A percentile compares a stretch with the other conserved stretches of the same genome.
These are phyloP conservation scores for Laguncularia racemosa DNA, from an alignment of 345 rosid species.

Conservation along the genomic window DNA sequence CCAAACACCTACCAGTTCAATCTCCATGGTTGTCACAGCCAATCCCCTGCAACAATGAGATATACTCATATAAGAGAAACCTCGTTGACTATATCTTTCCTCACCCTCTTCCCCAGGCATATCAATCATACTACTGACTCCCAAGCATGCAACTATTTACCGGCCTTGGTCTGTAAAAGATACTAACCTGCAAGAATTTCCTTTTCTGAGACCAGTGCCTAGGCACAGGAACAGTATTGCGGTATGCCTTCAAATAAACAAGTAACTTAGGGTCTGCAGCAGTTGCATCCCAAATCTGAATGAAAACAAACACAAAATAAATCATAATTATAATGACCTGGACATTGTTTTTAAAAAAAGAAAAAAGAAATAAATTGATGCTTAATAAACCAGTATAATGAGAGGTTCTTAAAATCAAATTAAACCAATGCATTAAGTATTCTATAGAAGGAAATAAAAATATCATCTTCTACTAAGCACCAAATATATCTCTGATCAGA, in stretches of 20 bases:
- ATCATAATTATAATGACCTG: neutral
- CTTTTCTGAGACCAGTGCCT: slow-evolving; percentile 99
- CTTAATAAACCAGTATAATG: too few species aligned
- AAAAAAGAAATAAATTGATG: neutral
- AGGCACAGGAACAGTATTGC: slow-evolving; percentile 97
- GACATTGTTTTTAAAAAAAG: neutral
- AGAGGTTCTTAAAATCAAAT: too few species aligned
- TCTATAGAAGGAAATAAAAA: too few species aligned
- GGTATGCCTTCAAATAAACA: slow-evolving; percentile 84
- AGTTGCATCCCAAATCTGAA: slow-evolving; percentile 99
- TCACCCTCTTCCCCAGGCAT: slow-evolving; percentile 42
- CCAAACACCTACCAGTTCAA: slow-evolving; percentile 96
- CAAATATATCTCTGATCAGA: too few species aligned
- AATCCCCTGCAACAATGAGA: slow-evolving; percentile 99
- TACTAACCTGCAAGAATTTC: slow-evolving; percentile 95
- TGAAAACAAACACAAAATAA: slow-evolving; percentile 3
- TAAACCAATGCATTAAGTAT: too few species aligned
- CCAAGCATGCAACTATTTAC: slow-evolving; percentile 30
- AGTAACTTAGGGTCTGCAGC: slow-evolving; percentile 93
- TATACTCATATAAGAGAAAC: slow-evolving; percentile 96
- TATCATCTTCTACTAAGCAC: too few species aligned
- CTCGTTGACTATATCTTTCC: slow-evolving; percentile 60
- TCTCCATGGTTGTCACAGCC: slow-evolving; percentile 88
- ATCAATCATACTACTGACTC: slow-evolving; percentile 33
- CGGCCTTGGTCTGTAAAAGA: slow-evolving; percentile 14